These are phyloP conservation scores for Cladophialophora psammophila DNA, from an alignment of 2,329 filamentous ascomycete species.

Conservation along the genomic window DNA sequence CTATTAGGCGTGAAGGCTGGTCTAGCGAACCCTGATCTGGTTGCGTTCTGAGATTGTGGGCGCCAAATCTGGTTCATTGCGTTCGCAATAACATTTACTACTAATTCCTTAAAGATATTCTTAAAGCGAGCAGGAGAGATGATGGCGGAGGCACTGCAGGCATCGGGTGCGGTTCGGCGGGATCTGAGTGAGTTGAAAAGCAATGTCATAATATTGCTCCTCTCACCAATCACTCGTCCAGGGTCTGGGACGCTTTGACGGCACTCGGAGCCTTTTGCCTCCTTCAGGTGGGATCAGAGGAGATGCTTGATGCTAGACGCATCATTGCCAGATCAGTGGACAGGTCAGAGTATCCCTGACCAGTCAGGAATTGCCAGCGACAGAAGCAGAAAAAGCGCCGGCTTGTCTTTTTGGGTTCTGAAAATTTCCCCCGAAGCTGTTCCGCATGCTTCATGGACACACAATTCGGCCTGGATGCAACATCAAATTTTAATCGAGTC, in stretches of 20 bases:
- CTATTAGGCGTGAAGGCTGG: conserved; percentile 14
- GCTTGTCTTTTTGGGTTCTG: background rate
- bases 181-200: background rate
- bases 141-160: background rate
- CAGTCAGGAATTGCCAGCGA: conserved; percentile 2
- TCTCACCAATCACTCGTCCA: background rate
- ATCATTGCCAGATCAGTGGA: conserved; percentile 4
- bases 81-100: background rate
- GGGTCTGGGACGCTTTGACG: background rate
- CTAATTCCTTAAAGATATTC: background rate
- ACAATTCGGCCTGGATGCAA: conserved; percentile 24
- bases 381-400: conserved; percentile 29
- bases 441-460: conserved; percentile 14
- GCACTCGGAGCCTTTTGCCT: conserved; percentile 3
- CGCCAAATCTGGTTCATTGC: conserved; percentile 3
- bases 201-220: conserved; percentile 1
- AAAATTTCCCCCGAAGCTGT: conserved; percentile 3
- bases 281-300: background rate
- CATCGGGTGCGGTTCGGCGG: conserved; percentile 1
- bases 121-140: background rate
- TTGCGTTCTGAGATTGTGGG: conserved; percentile 5
- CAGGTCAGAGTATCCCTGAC: conserved; percentile 1
- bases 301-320: conserved; percentile 1
- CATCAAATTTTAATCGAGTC: conserved; percentile 23
- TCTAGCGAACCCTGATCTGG: conserved; percentile 6